These are phyloP conservation scores for Reticulascus tulasneorum DNA, from an alignment of 2,329 filamentous ascomycete genomes.

Conservation along the genomic window DNA sequence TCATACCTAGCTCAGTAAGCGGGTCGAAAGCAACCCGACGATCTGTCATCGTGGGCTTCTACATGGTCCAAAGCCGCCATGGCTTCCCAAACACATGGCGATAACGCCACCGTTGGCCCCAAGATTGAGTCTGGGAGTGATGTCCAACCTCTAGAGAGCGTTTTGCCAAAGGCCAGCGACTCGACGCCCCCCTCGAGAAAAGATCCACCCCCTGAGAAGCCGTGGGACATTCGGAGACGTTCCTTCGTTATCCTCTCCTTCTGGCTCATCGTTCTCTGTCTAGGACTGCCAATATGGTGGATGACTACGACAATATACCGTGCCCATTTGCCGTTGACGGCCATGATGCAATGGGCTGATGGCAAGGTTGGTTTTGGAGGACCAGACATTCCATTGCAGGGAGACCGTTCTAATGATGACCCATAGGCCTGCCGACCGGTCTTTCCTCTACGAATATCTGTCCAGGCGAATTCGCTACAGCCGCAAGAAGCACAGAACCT, in stretches of 20 bases:
- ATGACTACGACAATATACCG: constrained; percentile 90
- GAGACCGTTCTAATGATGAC: neutral
- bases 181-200: constrained; percentile 26
- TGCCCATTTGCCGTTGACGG: constrained; percentile 73
- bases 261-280: constrained; percentile 77
- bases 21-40: neutral
- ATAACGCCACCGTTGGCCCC: constrained; percentile 4
- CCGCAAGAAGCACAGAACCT: constrained; percentile 68
- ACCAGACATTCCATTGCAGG: neutral
- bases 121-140: no score
- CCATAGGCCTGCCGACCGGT: constrained; percentile 77
- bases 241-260: constrained; percentile 79
- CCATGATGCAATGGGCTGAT: constrained; percentile 90
- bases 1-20: no score
- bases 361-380: constrained; percentile 68
- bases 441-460: constrained; percentile 78
- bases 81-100: constrained; percentile 7
- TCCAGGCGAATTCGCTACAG: constrained; percentile 65
- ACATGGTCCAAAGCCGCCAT: no score
- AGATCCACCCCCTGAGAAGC: constrained; percentile 72
- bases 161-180: neutral
- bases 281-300: constrained; percentile 95
- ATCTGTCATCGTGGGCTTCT: no score
- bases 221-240: constrained; percentile 64
- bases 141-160: neutral